Conservation (phyloP, 805 yeast species). For the Schwanniomyces vanrijiae region DNA sequence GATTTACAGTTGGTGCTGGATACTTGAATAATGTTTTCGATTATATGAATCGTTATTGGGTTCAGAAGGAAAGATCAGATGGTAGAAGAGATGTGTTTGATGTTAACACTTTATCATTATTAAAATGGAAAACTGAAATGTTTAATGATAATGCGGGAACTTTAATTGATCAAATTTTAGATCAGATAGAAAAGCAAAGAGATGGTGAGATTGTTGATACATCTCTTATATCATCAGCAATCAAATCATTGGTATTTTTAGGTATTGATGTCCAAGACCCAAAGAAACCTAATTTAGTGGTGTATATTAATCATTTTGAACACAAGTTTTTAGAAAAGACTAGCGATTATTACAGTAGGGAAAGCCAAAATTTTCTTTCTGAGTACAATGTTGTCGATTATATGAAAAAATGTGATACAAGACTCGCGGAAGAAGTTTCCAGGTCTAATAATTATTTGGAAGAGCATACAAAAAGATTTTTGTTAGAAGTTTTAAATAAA, state of each 20-base stretch:
- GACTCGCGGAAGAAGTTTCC: conserved; percentile 80
- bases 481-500: conserved; percentile 72
- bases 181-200: conserved; percentile 75
- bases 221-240: conserved; percentile 65
- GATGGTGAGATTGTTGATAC: conserved; percentile 73
- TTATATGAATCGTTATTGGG: conserved; percentile 97
- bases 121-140: conserved; percentile 85
- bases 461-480: conserved; percentile 75
- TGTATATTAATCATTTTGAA: conserved; percentile 81
- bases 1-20: conserved; percentile 89
- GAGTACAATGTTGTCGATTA: conserved; percentile 87
- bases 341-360: conserved; percentile 63
- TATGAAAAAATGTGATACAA: conserved; percentile 78
- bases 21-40: conserved; percentile 91
- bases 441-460: conserved; percentile 80
- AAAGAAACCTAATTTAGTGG: conserved; percentile 78
- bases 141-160: conserved; percentile 62
- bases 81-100: conserved; percentile 89
- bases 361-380: conserved; percentile 63
- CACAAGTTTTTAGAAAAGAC: conserved; percentile 71
- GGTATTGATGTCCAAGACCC: conserved; percentile 91
- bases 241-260: conserved; percentile 81
- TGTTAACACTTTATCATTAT: conserved; percentile 81
- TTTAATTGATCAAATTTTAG: conserved; percentile 70
- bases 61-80: conserved; percentile 90